Conservation (phyloP, 208 protist genomes). For the Blechomonas ayalai region DNA sequence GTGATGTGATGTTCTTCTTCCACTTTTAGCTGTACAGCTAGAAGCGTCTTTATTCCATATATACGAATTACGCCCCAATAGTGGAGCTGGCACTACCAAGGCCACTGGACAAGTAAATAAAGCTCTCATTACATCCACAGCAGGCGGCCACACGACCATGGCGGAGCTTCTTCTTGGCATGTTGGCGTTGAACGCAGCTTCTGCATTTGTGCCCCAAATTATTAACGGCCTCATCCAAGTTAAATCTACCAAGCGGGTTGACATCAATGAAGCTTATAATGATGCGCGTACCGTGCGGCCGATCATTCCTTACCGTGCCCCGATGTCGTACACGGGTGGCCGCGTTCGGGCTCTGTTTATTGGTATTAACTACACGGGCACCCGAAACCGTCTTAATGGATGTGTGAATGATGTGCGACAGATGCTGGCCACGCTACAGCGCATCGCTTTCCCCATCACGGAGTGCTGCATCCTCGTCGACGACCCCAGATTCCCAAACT, state of each 20-base stretch:
- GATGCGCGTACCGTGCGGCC: constrained; percentile 33
- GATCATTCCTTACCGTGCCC: constrained; percentile 64
- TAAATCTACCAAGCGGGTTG: constrained; percentile 42
- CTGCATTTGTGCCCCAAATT: constrained; percentile 18
- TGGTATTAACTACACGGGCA: constrained; percentile 89
- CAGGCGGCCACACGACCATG: neutral
- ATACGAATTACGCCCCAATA: too few relatives aligned
- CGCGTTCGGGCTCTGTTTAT: constrained; percentile 87
- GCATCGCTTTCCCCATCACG: constrained; percentile 71
- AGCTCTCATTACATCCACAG: constrained; percentile 3
- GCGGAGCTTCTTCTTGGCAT: constrained; percentile 26
- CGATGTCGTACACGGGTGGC: constrained; percentile 68
- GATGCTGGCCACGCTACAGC: constrained; percentile 75
- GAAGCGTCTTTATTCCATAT: too few relatives aligned
- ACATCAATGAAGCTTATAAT: constrained; percentile 38
- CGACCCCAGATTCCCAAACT: constrained; percentile 64
- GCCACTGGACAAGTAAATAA: neutral
- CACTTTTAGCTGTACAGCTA: too few relatives aligned
- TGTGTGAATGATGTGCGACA: constrained; percentile 84
- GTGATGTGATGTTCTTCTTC: too few relatives aligned
- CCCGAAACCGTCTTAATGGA: constrained; percentile 42
- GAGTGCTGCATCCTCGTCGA: constrained; percentile 86
- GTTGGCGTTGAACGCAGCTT: constrained; percentile 12
- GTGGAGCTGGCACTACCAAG: too few relatives aligned
- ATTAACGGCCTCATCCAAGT: constrained; percentile 50